phyloP scores from a whole-genome alignment of 2,329 filamentous ascomycete species.

The Akanthomyces uredinophilus region DNA sequence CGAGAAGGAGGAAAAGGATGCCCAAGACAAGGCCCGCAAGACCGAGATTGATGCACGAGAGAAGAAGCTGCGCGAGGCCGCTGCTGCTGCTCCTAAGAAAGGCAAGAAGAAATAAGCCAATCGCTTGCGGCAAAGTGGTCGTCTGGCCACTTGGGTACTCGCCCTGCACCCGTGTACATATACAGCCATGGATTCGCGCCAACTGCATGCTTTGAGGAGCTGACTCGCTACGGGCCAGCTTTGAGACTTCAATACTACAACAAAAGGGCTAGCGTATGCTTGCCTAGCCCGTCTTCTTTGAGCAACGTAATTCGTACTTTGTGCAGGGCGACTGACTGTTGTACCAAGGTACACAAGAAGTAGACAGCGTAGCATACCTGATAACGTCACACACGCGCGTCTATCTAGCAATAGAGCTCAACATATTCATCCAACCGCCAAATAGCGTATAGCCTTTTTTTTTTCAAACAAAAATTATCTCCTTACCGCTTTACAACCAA shows the following conservation, averaged over 20 bases:
- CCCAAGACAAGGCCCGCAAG: constrained; percentile 42
- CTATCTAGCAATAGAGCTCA: too few species aligned
- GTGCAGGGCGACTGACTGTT: too few species aligned
- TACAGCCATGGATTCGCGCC: not conserved
- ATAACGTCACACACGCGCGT: too few species aligned
- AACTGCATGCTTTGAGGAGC: not conserved
- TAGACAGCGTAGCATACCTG: too few species aligned
- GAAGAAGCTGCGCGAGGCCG: constrained; percentile 51
- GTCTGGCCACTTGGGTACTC: not conserved
- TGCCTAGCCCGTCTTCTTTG: not conserved
- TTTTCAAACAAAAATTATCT: too few species aligned
- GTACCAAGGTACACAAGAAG: too few species aligned
- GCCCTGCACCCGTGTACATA: constrained; percentile 7
- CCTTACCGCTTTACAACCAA: not conserved
- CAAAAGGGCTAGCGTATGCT: not conserved
- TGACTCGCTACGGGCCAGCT: not conserved
- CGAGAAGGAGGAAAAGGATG: constrained; percentile 54
- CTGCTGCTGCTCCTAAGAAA: constrained; percentile 47
- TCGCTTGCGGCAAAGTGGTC: not conserved
- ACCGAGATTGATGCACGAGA: constrained; percentile 51
- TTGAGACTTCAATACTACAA: not conserved
- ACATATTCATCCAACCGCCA: too few species aligned
- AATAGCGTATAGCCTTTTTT: too few species aligned
- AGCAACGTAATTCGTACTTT: constrained; percentile 19
- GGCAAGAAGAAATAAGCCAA: constrained; percentile 39